These are phyloP conservation scores for Clonostachys rosea DNA, from an alignment of 2,329 filamentous ascomycete genomes.

Conservation along the genomic window DNA sequence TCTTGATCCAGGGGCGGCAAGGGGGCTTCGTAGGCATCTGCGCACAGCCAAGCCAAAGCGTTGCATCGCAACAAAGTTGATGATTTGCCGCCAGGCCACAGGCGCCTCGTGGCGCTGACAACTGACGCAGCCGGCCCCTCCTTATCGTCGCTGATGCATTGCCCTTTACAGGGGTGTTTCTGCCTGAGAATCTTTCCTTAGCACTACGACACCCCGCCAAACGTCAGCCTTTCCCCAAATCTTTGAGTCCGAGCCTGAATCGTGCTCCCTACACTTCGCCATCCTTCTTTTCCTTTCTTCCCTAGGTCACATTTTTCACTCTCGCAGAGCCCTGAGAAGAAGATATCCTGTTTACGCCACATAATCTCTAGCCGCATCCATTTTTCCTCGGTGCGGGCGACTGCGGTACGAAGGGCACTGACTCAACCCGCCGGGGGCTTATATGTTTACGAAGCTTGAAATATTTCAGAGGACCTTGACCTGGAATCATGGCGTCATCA, in stretches of 20 bases:
- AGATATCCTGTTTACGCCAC: too few species aligned
- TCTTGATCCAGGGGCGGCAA: not conserved
- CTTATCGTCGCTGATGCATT: too few species aligned
- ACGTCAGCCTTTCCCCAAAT: not conserved
- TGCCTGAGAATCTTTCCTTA: not conserved
- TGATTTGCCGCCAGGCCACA: too few species aligned
- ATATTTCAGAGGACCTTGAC: too few species aligned
- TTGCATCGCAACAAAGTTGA: too few species aligned
- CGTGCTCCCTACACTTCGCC: not conserved
- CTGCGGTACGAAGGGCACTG: not conserved
- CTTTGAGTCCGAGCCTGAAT: not conserved
- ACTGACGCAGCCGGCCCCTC: too few species aligned
- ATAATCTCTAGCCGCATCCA: too few species aligned
- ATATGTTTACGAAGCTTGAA: too few species aligned
- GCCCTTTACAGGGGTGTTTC: not conserved
- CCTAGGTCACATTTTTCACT: not conserved
- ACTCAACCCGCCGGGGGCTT: not conserved
- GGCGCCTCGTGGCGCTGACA: too few species aligned
- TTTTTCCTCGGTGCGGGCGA: too few species aligned
- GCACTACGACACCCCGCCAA: not conserved
- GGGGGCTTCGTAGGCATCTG: not conserved
- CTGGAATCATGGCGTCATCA: constrained; percentile 4
- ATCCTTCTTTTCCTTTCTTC: not conserved
- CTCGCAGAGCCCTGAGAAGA: too few species aligned
- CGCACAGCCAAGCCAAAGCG: not conserved